Evolutionary conservation across 306 rosid genomes (phyloP).

Genomic region (Dalbergia cochinchinensis): DNA sequence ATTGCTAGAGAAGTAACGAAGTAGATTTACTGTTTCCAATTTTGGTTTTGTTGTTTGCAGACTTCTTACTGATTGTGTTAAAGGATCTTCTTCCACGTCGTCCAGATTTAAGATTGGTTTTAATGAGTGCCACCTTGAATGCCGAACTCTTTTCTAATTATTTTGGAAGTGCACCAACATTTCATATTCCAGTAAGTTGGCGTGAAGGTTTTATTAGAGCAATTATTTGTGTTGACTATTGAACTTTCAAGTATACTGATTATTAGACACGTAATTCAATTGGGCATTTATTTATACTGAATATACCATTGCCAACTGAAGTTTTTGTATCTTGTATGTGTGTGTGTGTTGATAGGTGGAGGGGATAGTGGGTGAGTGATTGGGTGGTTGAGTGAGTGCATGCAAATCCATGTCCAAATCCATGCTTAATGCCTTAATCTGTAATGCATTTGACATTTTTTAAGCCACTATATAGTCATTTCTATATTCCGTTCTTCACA

Average conservation of each 20-base stretch:
- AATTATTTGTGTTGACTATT: slow-evolving; percentile 28
- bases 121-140: slow-evolving; percentile 98
- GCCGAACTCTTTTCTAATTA: slow-evolving; percentile 91
- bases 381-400: slow-evolving; percentile 17
- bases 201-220: slow-evolving; percentile 30
- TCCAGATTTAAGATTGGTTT: slow-evolving; percentile 83
- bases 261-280: slow-evolving; percentile 26
- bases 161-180: slow-evolving; percentile 74
- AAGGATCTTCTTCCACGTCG: slow-evolving; percentile 96
- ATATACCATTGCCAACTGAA: slow-evolving; percentile 8
- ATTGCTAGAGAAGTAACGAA: slow-evolving; percentile 40
- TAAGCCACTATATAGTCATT: slow-evolving; percentile 8
- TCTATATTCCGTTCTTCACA: slow-evolving; percentile 11
- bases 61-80: slow-evolving; percentile 94
- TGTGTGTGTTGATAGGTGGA: slow-evolving; percentile 5
- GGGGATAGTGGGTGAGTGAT: slow-evolving; percentile 24
- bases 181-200: slow-evolving; percentile 76
- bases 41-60: slow-evolving; percentile 63
- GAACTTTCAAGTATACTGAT: slow-evolving; percentile 24
- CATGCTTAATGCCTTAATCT: not conserved
- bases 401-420: slow-evolving; percentile 30
- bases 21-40: slow-evolving; percentile 44
- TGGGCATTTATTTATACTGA: slow-evolving; percentile 1
- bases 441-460: slow-evolving; percentile 11
- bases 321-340: not conserved